Percentiles rank a stretch among this genome's conserved stretches.
phyloP scores from a whole-genome alignment of 768 basidiomycete species.

The Macrolepiota albuminosa region DNA sequence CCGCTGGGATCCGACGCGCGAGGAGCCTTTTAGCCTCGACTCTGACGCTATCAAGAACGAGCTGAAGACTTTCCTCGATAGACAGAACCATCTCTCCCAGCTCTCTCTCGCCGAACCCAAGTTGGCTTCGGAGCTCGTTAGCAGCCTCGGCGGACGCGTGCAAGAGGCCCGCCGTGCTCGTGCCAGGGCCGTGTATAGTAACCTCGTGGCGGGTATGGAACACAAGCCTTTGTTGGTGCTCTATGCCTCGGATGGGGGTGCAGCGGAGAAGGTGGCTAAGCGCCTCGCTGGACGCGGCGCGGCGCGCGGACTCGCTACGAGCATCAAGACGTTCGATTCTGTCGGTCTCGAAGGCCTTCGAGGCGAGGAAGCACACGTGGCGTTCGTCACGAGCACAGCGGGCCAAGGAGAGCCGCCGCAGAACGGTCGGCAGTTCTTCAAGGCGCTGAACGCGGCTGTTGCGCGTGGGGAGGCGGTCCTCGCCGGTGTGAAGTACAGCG shows the following conservation, averaged over 20 bases:
- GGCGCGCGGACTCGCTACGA: conserved; percentile 75
- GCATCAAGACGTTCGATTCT: conserved; percentile 77
- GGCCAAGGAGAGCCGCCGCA: conserved; percentile 98
- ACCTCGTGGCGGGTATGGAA: conserved; percentile 78
- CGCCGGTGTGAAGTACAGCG: conserved; percentile 65
- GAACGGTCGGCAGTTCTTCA: conserved; percentile 89
- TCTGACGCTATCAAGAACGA: conserved; percentile 93
- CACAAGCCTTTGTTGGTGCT: conserved; percentile 85
- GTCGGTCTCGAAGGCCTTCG: conserved; percentile 69
- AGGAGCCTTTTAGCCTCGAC: conserved; percentile 89
- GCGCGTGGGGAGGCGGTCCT: conserved; percentile 56
- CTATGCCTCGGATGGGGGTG: conserved; percentile 94
- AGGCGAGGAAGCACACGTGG: conserved; percentile 66
- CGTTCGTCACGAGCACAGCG: conserved; percentile 87
- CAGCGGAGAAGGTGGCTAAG: conserved; percentile 96
- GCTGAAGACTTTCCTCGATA: conserved; percentile 87
- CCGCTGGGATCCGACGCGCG: conserved; percentile 89
- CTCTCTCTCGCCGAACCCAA: conserved; percentile 78
- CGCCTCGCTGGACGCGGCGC: conserved; percentile 78
- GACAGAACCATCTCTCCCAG: conserved; percentile 95
- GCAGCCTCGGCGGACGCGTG: conserved; percentile 78
- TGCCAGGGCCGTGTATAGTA: conserved; percentile 80
- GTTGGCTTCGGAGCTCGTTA: conserved; percentile 77
- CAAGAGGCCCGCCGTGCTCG: conserved; percentile 78
- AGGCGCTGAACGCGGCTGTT: conserved; percentile 68